Base-by-base conservation (phyloP, 1,284 basidiomycete genomes). In the Irpex sp. region DNA sequence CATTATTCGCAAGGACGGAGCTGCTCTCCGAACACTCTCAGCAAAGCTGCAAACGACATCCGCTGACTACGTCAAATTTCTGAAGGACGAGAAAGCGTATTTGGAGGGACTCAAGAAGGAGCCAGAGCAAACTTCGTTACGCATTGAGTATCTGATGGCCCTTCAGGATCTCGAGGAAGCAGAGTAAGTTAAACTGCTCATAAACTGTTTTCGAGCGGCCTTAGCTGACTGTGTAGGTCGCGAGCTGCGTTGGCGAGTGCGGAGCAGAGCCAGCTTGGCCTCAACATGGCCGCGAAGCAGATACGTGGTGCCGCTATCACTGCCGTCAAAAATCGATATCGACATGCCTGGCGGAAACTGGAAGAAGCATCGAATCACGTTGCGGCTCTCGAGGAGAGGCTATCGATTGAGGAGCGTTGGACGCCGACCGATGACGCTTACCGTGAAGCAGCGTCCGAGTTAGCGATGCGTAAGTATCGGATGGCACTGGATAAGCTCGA, bases 401-500 rank as follows among this genome's bases (percentile, higher is more conserved):
- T 66, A 1, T 21, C 59, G 8, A 37, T 71, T 8, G 48, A 37
- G 2, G n/a, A 26, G 5, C 59, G 66, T 2, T 70, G 70, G 69
- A 49, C 49, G 3, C 64, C 67, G 0, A 62, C 57, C 0, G 31
- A 17, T 5, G 9, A 31, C 0, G 52, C 64, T 48, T 72, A 68
- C 58, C 48, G 66, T 11, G 58, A 47, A 1, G 51, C 61, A 15
- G 7, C 26, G 0, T 3, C 40, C 7, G 56, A 67, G 11, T 44
- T 64, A 3, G 15, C 17, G 0, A 57, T 19, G 19, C 63, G 63
- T 19, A 60, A 67, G 34, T 72, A 74, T 52, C 64, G 58, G 0
- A 31, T 31, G 0, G 69, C 69, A 0, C 48, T 74, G 0, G 67
- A 71, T 37, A 65, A 68, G 2, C 69, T 74, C 0, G 68, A 72